Percentiles rank a stretch among this genome's conserved stretches.
phyloP scores from a whole-genome alignment of 2,329 filamentous ascomycete genomes.

The Ascochyta pisi region DNA sequence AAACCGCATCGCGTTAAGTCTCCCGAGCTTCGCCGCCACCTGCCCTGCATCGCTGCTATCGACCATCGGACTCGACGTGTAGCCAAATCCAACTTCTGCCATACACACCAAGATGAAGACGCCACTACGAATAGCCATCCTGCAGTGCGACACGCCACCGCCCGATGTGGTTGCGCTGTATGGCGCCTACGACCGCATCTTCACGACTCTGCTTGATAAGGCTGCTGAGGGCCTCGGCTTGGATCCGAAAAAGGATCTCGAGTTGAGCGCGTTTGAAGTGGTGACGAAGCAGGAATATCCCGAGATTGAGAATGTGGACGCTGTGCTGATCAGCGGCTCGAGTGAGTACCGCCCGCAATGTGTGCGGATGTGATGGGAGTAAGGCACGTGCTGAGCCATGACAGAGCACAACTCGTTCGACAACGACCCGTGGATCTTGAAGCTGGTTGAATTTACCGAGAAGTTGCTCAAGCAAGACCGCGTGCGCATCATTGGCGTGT shows the following conservation, averaged over 20 bases:
- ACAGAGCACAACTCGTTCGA: slow-evolving; percentile 76
- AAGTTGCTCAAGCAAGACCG: slow-evolving; percentile 66
- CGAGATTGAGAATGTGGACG: slow-evolving; percentile 75
- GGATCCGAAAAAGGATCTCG: slow-evolving; percentile 53
- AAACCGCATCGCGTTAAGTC: slow-evolving; percentile 6
- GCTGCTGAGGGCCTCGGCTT: slow-evolving; percentile 58
- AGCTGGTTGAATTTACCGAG: slow-evolving; percentile 72
- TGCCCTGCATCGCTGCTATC: slow-evolving; percentile 3
- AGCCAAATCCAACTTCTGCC: background rate
- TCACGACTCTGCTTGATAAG: slow-evolving; percentile 59
- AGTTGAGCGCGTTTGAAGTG: slow-evolving; percentile 73
- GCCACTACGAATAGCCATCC: slow-evolving; percentile 77
- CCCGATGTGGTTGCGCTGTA: slow-evolving; percentile 69
- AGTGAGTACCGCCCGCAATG: slow-evolving; percentile 47
- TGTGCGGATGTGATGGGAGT: background rate
- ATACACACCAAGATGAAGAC: slow-evolving; percentile 39
- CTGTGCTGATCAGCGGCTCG: slow-evolving; percentile 78
- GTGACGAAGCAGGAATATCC: slow-evolving; percentile 75
- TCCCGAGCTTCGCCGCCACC: slow-evolving; percentile 12
- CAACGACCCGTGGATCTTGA: slow-evolving; percentile 75
- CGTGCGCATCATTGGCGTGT: slow-evolving; percentile 78
- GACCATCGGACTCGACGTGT: slow-evolving; percentile 5
- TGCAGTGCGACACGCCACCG: slow-evolving; percentile 85
- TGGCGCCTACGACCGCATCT: slow-evolving; percentile 72
- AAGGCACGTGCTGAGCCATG: slow-evolving; percentile 16